Evolutionary conservation across 768 basidiomycete genomes (phyloP).

Genomic region (Suillus weaverae): DNA sequence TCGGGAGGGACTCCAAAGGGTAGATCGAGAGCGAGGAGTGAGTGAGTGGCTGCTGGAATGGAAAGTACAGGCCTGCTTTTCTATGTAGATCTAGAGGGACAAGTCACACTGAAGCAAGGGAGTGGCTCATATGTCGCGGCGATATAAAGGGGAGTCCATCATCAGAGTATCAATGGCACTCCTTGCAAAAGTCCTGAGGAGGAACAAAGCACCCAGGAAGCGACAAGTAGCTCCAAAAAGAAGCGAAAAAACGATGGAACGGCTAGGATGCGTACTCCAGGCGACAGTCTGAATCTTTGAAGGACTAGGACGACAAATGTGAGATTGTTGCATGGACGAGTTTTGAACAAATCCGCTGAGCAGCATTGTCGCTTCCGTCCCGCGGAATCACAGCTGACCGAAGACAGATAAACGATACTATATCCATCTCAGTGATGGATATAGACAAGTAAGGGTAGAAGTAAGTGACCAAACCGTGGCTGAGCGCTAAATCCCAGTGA

Average conservation of each 20-base stretch:
- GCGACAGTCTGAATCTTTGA: background rate
- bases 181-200: slow-evolving; percentile 19
- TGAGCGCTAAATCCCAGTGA: too few species aligned
- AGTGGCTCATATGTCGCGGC: background rate
- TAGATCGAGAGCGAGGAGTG: background rate
- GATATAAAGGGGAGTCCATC: background rate
- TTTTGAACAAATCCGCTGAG: background rate
- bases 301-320: background rate
- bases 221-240: background rate
- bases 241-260: background rate
- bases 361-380: background rate
- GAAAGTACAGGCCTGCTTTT: background rate
- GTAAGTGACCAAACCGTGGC: background rate
- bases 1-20: background rate
- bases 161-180: background rate
- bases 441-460: background rate
- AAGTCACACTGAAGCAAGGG: background rate
- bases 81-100: background rate
- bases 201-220: slow-evolving; percentile 8
- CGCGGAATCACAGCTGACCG: background rate
- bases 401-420: background rate
- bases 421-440: background rate
- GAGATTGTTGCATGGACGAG: background rate
- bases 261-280: background rate
- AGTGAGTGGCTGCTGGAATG: background rate